A percentile compares a stretch with the other conserved stretches of the same genome.
phyloP scores from a whole-genome alignment of 495 filamentous ascomycete genomes.

The Niebla homalea region DNA sequence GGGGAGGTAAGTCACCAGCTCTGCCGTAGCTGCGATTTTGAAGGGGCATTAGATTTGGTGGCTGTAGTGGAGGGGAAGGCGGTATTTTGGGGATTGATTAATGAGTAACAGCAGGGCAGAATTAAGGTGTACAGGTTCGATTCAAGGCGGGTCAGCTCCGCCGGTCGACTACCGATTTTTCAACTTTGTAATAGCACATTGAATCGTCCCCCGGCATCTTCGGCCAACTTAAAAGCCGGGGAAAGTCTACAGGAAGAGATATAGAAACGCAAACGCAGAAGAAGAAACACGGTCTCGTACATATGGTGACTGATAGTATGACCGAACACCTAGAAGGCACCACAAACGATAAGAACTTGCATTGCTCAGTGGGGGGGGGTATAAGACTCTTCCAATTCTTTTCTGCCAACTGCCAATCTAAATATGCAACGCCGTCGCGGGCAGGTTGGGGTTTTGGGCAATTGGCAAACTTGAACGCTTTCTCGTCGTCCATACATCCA shows the following conservation, averaged over 20 bases:
- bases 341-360: neutral
- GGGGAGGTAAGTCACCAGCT: constrained; percentile 74
- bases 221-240: no score
- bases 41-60: no score
- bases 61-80: no score
- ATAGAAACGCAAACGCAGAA: neutral
- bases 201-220: no score
- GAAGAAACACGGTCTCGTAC: constrained; percentile 20
- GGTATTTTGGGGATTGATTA: no score
- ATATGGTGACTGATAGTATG: constrained; percentile 55
- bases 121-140: neutral
- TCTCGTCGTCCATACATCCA: neutral
- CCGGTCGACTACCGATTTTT: no score
- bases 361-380: neutral
- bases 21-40: constrained; percentile 42
- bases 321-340: constrained; percentile 43
- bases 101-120: constrained; percentile 4
- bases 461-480: neutral
- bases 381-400: no score
- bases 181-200: no score
- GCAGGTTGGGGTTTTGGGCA: neutral
- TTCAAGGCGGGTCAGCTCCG: neutral
- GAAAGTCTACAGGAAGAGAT: no score
- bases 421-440: neutral
- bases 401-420: neutral